Evolutionary conservation across 2,329 filamentous ascomycete species (phyloP), one percentile per base, ranked within the genome.

Genomic region (Xylaria polymorpha): DNA sequence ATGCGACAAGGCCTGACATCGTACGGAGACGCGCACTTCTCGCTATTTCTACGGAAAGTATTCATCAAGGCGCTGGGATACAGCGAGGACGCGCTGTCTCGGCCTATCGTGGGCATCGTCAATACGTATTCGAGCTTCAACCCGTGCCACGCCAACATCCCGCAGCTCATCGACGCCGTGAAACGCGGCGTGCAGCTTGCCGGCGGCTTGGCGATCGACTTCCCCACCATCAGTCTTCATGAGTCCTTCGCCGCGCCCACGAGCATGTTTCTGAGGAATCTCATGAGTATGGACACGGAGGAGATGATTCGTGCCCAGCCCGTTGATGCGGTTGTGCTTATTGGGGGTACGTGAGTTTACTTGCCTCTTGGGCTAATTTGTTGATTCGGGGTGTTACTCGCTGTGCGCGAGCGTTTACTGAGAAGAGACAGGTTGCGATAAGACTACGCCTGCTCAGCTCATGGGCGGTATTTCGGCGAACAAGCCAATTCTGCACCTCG

Each of bases 251-350:
- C 91, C 0, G 83, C 85, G 53, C 91, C 91, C 2, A 93, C 91
- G 4, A 92, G 90, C 80, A 93, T 94, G 91, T 93, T 89, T 64
- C 76, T 93, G 57, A 80, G 91, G 39, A 93, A 93, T 72, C 75
- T 93, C 66, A 93, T 94, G 91, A 90, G 88, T 72, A 92, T 93
- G 89, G 91, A 93, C 75, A 93, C 91, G 0, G 91, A 93, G 77
- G 91, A 93, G 81, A 93, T 93, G 91, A 89, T 93, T 62, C 83
- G 83, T 51, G 91, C 90, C 0, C 91, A 93, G 78, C 91, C 91
- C 0, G 84, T 91, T 18, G 91, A 94, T 79, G 88, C 89, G 0
- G 87, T 88, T 10, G 85, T 92, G 15, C 83, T 91, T 71, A 90
- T 93, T 72, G 91, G 91, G 57, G 90, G 89, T 88, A 66, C 69